phyloP scores from a whole-genome alignment of 306 rosid species.

The Adenanthera pavonina region DNA sequence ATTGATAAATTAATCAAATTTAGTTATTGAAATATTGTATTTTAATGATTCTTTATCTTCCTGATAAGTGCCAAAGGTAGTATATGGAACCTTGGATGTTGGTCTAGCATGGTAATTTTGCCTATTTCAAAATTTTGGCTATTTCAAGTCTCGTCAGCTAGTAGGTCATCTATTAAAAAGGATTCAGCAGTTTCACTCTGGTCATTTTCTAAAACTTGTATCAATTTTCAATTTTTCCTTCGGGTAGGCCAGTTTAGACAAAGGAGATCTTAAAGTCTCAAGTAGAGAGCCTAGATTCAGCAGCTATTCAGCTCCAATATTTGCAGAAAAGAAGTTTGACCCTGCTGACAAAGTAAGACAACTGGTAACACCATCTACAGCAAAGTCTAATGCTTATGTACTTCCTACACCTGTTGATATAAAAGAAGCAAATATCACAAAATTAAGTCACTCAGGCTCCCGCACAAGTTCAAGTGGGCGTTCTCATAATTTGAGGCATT shows the following conservation, averaged over 20 bases:
- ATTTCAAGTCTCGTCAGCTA: constrained; percentile 25
- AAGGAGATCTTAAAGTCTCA: constrained; percentile 58
- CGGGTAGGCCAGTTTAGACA: constrained; percentile 65
- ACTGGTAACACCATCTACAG: constrained; percentile 47
- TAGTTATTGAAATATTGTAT: constrained; percentile 22
- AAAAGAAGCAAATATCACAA: constrained; percentile 54
- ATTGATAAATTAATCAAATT: constrained; percentile 9
- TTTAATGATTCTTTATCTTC: constrained; percentile 18
- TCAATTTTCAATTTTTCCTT: constrained; percentile 25
- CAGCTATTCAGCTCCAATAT: constrained; percentile 88
- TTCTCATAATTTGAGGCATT: constrained; percentile 68
- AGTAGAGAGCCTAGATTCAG: constrained; percentile 61
- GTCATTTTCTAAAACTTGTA: constrained; percentile 34
- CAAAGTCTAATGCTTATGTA: constrained; percentile 72
- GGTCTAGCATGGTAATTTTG: constrained; percentile 27
- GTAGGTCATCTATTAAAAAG: constrained; percentile 22
- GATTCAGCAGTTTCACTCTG: constrained; percentile 24
- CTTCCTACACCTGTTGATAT: constrained; percentile 80
- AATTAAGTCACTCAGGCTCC: constrained; percentile 48
- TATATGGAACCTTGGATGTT: constrained; percentile 21
- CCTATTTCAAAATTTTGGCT: constrained; percentile 27
- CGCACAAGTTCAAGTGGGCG: constrained; percentile 60
- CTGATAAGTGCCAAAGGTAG: constrained; percentile 3
- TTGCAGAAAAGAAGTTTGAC: constrained; percentile 81
- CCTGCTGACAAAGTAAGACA: constrained; percentile 79